Evolutionary conservation across 1,284 basidiomycete genomes (phyloP).

Genomic region (Meripilus lineatus): DNA sequence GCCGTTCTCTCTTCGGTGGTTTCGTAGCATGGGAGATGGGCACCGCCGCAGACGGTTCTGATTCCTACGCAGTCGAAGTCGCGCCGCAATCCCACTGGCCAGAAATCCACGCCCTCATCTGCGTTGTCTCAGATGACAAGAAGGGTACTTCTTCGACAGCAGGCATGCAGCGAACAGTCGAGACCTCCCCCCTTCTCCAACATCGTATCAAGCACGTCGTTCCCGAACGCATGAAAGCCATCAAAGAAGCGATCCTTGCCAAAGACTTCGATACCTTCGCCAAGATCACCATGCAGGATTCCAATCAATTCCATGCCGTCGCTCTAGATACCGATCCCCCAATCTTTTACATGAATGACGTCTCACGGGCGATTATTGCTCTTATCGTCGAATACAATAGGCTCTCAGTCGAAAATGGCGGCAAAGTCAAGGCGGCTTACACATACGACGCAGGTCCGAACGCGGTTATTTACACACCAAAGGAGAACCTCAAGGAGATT

Average conservation of each 20-base stretch:
- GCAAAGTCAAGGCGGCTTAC: constrained; percentile 84
- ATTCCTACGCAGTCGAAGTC: constrained; percentile 87
- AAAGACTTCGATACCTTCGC: constrained; percentile 91
- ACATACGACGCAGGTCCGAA: constrained; percentile 99
- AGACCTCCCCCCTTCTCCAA: constrained; percentile 86
- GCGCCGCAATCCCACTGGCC: constrained; percentile 91
- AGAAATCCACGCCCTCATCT: constrained; percentile 94
- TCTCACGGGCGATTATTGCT: constrained; percentile 80
- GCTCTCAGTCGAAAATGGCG: constrained; percentile 57
- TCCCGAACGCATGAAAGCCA: constrained; percentile 81
- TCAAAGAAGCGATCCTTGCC: constrained; percentile 74
- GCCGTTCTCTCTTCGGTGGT: constrained; percentile 94
- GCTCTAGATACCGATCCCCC: constrained; percentile 96
- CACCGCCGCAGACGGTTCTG: constrained; percentile 61
- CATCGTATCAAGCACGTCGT: constrained; percentile 89
- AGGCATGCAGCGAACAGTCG: constrained; percentile 97
- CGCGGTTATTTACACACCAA: constrained; percentile 92
- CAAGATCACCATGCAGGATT: constrained; percentile 92
- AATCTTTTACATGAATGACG: constrained; percentile 99
- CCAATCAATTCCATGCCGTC: constrained; percentile 98
- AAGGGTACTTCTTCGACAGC: constrained; percentile 94
- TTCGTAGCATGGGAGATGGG: constrained; percentile 97
- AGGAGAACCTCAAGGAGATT: constrained; percentile 76
- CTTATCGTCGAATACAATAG: constrained; percentile 94
- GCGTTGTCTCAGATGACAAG: constrained; percentile 94